Evolutionary conservation across 257 asterid species (phyloP).

Genomic region (Echium plantagineum): DNA sequence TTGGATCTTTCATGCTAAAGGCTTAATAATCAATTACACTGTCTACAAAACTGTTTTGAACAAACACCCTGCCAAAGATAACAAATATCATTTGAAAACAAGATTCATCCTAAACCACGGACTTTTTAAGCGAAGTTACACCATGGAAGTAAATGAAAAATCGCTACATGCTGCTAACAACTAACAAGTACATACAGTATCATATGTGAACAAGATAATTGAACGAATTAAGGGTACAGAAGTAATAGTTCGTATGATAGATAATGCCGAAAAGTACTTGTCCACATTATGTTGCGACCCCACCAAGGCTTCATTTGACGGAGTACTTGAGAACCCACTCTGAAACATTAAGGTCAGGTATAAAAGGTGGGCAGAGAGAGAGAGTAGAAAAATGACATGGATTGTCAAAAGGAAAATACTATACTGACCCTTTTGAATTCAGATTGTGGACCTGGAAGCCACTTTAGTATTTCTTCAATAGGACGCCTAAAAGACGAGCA

Average conservation of each 20-base stretch:
- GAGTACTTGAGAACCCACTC: conserved; percentile 68
- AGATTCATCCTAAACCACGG: too few relatives aligned
- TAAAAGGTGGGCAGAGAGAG: conserved; percentile 7
- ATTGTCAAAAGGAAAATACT: conserved; percentile 4
- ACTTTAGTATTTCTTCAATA: conserved; percentile 71
- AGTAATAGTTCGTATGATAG: background rate
- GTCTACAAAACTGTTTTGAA: too few relatives aligned
- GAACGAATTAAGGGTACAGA: background rate
- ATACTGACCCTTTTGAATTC: conserved; percentile 69
- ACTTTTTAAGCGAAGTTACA: too few relatives aligned
- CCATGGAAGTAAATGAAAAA: too few relatives aligned
- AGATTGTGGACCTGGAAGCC: conserved; percentile 95
- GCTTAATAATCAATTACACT: too few relatives aligned
- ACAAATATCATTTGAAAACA: too few relatives aligned
- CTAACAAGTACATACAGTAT: background rate
- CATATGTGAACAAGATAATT: background rate
- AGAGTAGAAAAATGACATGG: background rate
- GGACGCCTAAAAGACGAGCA: conserved; percentile 59
- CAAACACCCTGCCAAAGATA: too few relatives aligned
- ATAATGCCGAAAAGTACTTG: conserved; percentile 33
- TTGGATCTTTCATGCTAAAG: background rate
- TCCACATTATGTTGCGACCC: conserved; percentile 49
- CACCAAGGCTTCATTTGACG: conserved; percentile 49
- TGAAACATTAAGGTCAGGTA: conserved; percentile 25
- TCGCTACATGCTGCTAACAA: too few relatives aligned